phyloP scores from a whole-genome alignment of 345 rosid species.

The Streptanthus diversifolius region DNA sequence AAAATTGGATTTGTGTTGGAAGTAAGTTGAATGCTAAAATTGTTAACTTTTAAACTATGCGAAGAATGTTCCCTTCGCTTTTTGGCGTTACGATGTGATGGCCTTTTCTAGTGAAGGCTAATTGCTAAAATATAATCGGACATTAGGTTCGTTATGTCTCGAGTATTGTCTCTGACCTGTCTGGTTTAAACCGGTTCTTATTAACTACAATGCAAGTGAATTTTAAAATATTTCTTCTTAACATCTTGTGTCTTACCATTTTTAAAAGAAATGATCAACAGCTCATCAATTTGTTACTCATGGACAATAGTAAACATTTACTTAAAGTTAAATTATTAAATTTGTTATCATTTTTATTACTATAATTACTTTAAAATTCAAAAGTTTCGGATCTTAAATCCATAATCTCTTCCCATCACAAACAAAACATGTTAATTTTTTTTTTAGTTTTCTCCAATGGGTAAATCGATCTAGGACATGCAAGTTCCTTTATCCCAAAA shows the following conservation, averaged over 20 bases:
- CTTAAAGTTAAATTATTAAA: neutral
- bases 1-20: slow-evolving; percentile 2
- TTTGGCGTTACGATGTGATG: slow-evolving; percentile 12
- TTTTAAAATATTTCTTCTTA: neutral
- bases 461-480: neutral
- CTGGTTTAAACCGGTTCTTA: slow-evolving; percentile 11
- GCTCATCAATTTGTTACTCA: neutral
- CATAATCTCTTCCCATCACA: too few species aligned
- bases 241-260: neutral
- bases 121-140: slow-evolving; percentile 14
- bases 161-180: slow-evolving; percentile 3
- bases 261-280: neutral
- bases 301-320: neutral
- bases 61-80: slow-evolving; percentile 28
- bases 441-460: too few species aligned
- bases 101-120: slow-evolving; percentile 15
- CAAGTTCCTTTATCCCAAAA: neutral
- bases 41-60: neutral
- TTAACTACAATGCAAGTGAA: neutral
- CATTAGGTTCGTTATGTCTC: slow-evolving; percentile 12
- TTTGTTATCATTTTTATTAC: too few species aligned
- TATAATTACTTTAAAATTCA: neutral
- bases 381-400: neutral
- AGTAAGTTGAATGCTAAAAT: slow-evolving; percentile 16
- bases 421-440: too few species aligned